A percentile compares a stretch with the other conserved stretches of the same genome.
These are phyloP conservation scores for Russula sp. DNA, from an alignment of 768 basidiomycete species.

Conservation along the genomic window DNA sequence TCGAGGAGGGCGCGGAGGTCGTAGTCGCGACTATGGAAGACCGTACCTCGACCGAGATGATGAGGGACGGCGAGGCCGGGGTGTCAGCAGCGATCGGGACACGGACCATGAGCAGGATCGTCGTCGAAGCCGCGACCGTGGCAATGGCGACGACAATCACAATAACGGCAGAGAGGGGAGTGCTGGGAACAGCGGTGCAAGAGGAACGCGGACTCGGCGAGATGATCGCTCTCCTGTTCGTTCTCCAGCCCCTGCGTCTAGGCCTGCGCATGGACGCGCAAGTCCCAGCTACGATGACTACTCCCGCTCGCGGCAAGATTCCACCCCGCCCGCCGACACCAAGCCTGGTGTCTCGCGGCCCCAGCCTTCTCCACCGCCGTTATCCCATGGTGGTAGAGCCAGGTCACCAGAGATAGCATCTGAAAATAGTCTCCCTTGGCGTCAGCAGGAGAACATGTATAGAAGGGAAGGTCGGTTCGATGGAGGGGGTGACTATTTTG, in stretches of 20 bases:
- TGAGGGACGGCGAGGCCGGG: constrained; percentile 16
- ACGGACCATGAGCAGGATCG: constrained; percentile 25
- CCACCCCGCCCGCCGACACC: neutral
- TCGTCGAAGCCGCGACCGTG: constrained; percentile 17
- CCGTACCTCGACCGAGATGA: neutral
- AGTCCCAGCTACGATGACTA: constrained; percentile 64
- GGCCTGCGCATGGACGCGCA: constrained; percentile 11
- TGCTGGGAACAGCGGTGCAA: neutral
- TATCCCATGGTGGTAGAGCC: constrained; percentile 19
- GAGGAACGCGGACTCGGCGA: neutral
- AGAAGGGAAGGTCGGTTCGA: constrained; percentile 30
- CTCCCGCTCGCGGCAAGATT: constrained; percentile 30
- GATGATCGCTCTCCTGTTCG: neutral
- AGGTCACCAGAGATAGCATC: constrained; percentile 18
- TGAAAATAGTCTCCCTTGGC: constrained; percentile 39
- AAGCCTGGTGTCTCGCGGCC: neutral
- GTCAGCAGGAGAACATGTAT: constrained; percentile 48
- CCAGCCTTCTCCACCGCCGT: constrained; percentile 27
- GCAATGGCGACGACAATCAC: neutral
- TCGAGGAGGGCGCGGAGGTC: neutral
- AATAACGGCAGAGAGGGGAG: neutral
- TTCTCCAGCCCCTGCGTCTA: constrained; percentile 17
- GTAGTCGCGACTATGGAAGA: neutral
- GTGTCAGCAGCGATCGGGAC: constrained; percentile 7
- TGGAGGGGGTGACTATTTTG: constrained; percentile 53